Evolutionary conservation across 2,329 filamentous ascomycete species (phyloP).

Genomic region (Purpureocillium lavendulum): DNA sequence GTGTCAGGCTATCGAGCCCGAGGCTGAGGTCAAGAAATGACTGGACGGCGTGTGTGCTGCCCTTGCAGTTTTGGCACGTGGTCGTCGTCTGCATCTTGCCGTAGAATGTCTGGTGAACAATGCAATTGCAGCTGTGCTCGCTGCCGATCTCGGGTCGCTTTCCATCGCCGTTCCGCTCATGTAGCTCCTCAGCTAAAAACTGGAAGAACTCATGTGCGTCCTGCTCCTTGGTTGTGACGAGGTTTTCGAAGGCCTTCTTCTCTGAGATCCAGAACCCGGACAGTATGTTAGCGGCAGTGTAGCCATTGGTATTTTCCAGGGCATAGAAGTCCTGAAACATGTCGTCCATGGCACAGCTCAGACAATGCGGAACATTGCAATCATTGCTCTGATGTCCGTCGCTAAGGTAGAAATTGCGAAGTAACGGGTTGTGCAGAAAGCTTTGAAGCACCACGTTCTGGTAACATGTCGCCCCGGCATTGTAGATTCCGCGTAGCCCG

Average conservation of each 20-base stretch:
- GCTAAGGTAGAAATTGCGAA: conserved; percentile 85
- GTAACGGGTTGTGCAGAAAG: conserved; percentile 84
- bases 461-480: conserved; percentile 97
- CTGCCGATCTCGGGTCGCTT: conserved; percentile 52
- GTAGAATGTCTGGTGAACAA: conserved; percentile 91
- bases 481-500: conserved; percentile 87
- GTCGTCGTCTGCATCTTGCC: conserved; percentile 86
- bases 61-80: conserved; percentile 80
- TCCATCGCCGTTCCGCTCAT: conserved; percentile 69
- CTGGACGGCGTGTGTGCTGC: conserved; percentile 73
- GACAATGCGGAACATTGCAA: conserved; percentile 55
- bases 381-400: conserved; percentile 78
- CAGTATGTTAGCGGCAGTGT: conserved; percentile 82
- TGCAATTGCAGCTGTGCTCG: conserved; percentile 69
- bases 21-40: conserved; percentile 87
- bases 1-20: conserved; percentile 68
- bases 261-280: conserved; percentile 86
- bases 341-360: conserved; percentile 64
- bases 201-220: conserved; percentile 97
- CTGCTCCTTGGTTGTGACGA: conserved; percentile 89
- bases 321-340: conserved; percentile 67
- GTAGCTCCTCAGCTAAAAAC: conserved; percentile 85
- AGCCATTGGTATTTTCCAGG: conserved; percentile 74
- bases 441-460: conserved; percentile 94
- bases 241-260: conserved; percentile 60